Evolutionary conservation across 1,284 basidiomycete species (phyloP).

Genomic region (Mycosarcoma mackinlayi): DNA sequence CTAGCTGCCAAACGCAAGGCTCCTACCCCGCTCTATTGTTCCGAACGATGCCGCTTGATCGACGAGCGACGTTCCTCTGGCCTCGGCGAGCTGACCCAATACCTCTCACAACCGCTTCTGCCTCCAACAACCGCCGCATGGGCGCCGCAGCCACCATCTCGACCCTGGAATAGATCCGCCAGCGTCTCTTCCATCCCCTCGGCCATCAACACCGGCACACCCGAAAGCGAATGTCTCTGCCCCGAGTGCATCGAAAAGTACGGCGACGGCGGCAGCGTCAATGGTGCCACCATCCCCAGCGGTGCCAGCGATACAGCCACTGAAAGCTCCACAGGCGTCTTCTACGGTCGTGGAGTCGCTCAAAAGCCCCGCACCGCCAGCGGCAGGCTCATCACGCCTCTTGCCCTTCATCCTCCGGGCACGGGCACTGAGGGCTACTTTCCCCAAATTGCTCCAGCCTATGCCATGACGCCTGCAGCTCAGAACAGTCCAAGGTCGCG

Average conservation of each 20-base stretch:
- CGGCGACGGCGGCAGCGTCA: slow-evolving; percentile 41
- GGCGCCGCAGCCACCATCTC: slow-evolving; percentile 16
- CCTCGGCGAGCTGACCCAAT: slow-evolving; percentile 50
- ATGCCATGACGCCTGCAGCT: slow-evolving; percentile 13
- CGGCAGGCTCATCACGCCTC: slow-evolving; percentile 59
- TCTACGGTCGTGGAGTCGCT: slow-evolving; percentile 28
- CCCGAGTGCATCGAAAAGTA: slow-evolving; percentile 59
- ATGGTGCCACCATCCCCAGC: slow-evolving; percentile 54
- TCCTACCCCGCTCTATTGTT: slow-evolving; percentile 58
- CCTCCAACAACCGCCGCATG: slow-evolving; percentile 25
- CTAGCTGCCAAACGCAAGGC: slow-evolving; percentile 45
- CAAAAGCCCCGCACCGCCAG: slow-evolving; percentile 57
- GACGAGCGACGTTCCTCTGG: slow-evolving; percentile 56
- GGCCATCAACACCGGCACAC: slow-evolving; percentile 38
- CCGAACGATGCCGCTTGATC: slow-evolving; percentile 59
- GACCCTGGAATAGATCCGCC: slow-evolving; percentile 15
- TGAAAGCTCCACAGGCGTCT: slow-evolving; percentile 54
- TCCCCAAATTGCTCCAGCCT: slow-evolving; percentile 24
- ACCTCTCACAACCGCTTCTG: slow-evolving; percentile 46
- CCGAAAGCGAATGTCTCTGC: slow-evolving; percentile 59
- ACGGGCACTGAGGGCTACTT: slow-evolving; percentile 51
- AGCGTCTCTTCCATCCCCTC: slow-evolving; percentile 40
- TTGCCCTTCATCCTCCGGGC: slow-evolving; percentile 46
- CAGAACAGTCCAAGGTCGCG: slow-evolving; percentile 26
- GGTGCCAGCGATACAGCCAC: slow-evolving; percentile 63